Base-by-base conservation (phyloP, 345 rosid genomes). In the Punica granatum region DNA sequence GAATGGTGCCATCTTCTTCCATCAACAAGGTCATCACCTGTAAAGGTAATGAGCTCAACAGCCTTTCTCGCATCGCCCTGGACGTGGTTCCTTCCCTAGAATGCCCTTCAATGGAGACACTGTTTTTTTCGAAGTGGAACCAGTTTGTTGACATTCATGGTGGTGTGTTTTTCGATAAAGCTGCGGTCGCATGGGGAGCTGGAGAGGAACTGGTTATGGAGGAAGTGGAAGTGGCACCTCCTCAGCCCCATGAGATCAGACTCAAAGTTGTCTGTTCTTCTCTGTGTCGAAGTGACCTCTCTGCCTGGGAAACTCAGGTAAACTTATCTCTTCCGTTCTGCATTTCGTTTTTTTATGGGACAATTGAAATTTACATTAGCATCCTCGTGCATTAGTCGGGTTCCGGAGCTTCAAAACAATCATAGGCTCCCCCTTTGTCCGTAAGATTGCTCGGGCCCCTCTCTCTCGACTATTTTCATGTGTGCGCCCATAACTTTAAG, bases 111-210 rank as follows among this genome's bases (percentile, higher is more conserved):
- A 7, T 13, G 30, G 11, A 51, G n/a, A 21, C 32, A 15, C 66
- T 63, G 48, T 39, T 26, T 23, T 4, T 37, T 65, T 21, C n/a
- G 23, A 21, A 51, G 7, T 23, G 58, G 53, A 21, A 48, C 58
- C 13, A 37, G 26, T 1, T n/a, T 23, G 30, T 23, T 23, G 58
- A 51, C 30, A 19, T 21, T 23, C 1, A 51, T 51, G 26, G 58
- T n/a, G 58, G 33, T 28, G 32, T 30, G 19, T 4, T 54, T 56
- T 56, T 5, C 26, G 61, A 11, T 56, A 33, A 43, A 92, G 99
- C 97, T 68, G 97, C 96, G 63, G 99, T 94, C 80, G 85, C 96
- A 56, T 91, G 96, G 92, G 90, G 84, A 64, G 86, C 91, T 67
- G 95, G 97, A 46, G 77, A 86, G 85, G 80, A 79, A 26, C 62